These are phyloP conservation scores for Heterobasidion irregulare DNA, from an alignment of 1,284 basidiomycete species.

Conservation along the genomic window DNA sequence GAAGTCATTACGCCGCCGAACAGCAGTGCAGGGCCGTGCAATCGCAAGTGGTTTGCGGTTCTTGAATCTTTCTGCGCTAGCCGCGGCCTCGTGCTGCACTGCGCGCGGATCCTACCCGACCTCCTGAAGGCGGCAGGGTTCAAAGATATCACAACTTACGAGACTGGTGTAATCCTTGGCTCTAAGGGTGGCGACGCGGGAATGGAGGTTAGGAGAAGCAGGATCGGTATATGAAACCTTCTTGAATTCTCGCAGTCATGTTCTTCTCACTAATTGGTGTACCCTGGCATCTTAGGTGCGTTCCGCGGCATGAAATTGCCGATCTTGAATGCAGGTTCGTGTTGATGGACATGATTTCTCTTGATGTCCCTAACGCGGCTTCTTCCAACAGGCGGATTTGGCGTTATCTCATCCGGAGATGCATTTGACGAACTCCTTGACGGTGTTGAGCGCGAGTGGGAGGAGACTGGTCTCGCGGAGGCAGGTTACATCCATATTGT, in stretches of 20 bases:
- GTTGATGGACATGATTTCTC: too few species aligned
- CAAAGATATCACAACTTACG: too few species aligned
- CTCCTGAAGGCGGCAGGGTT: too few species aligned
- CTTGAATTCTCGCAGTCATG: not conserved
- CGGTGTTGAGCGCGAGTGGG: not conserved
- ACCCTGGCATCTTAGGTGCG: not conserved
- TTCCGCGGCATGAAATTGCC: not conserved
- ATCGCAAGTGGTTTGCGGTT: not conserved
- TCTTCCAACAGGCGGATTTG: not conserved
- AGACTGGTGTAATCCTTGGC: too few species aligned
- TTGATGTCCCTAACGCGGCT: too few species aligned
- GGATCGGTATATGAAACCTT: not conserved
- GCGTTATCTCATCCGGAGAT: not conserved
- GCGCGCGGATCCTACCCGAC: too few species aligned
- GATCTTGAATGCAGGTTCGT: not conserved
- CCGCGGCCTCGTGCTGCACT: too few species aligned
- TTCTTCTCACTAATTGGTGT: not conserved
- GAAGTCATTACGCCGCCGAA: not conserved
- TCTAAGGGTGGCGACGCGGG: too few species aligned
- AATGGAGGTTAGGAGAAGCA: too few species aligned
- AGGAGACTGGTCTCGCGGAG: not conserved
- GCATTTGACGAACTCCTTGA: not conserved
- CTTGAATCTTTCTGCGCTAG: not conserved
- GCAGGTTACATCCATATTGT: not conserved
- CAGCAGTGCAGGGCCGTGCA: not conserved